Evolutionary conservation across 1,284 basidiomycete species (phyloP).

Genomic region (Ustilago lituana): DNA sequence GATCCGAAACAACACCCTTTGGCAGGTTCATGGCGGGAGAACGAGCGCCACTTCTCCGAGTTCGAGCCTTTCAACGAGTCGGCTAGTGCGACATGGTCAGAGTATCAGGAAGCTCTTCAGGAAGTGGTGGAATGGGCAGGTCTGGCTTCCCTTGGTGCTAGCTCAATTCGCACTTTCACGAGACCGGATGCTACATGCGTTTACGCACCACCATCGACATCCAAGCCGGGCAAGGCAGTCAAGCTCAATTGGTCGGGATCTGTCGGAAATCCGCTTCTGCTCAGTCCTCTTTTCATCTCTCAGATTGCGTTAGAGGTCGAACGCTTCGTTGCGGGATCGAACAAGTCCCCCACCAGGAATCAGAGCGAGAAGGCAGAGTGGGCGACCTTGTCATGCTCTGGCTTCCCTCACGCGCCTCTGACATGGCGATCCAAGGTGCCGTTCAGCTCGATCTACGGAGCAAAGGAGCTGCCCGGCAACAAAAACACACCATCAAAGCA

Average conservation of each 20-base stretch:
- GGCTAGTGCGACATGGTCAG: slow-evolving; percentile 12
- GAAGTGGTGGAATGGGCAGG: slow-evolving; percentile 46
- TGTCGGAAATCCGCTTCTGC: slow-evolving; percentile 6
- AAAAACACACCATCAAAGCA: neutral
- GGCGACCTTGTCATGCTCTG: slow-evolving; percentile 35
- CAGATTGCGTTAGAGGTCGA: slow-evolving; percentile 20
- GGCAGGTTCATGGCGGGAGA: slow-evolving; percentile 9
- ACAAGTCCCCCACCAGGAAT: neutral
- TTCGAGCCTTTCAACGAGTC: slow-evolving; percentile 10
- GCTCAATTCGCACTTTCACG: slow-evolving; percentile 23
- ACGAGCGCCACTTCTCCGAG: slow-evolving; percentile 15
- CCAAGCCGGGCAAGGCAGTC: slow-evolving; percentile 15
- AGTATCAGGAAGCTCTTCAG: slow-evolving; percentile 21
- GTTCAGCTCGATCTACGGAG: slow-evolving; percentile 24
- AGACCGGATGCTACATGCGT: slow-evolving; percentile 25
- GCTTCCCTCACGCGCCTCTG: slow-evolving; percentile 52
- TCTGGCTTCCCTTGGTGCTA: slow-evolving; percentile 20
- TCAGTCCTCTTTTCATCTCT: slow-evolving; percentile 25
- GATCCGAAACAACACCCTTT: slow-evolving; percentile 10
- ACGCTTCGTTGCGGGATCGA: neutral
- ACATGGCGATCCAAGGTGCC: slow-evolving; percentile 46
- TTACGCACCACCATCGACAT: slow-evolving; percentile 22
- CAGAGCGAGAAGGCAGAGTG: slow-evolving; percentile 6
- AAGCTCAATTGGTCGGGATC: slow-evolving; percentile 23
- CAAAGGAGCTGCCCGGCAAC: slow-evolving; percentile 25